Percentiles rank a stretch among this genome's conserved stretches.
Conservation (phyloP, 805 yeast genomes). For the Sugiyamaella lignohabitans region DNA sequence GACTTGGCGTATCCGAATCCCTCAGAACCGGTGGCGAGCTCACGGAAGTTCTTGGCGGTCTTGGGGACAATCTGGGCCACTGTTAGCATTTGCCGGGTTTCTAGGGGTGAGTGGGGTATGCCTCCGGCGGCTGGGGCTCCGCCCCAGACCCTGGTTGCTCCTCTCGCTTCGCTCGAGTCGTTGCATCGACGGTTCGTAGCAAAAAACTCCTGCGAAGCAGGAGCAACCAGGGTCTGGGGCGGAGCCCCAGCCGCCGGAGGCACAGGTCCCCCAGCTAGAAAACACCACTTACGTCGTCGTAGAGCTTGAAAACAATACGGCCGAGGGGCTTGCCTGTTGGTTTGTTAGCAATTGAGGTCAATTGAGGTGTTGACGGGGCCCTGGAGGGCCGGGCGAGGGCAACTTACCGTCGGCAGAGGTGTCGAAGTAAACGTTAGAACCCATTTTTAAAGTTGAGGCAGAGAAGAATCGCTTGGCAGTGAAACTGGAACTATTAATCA, state of each 20-base stretch:
- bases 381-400: not conserved
- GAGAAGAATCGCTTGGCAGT: constrained; percentile 13
- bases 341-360: constrained; percentile 5
- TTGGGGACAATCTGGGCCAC: constrained; percentile 57
- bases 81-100: constrained; percentile 3
- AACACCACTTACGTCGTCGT: constrained; percentile 61
- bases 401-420: constrained; percentile 57
- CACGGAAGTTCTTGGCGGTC: constrained; percentile 95
- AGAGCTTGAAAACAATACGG: constrained; percentile 79
- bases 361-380: not conserved
- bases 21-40: constrained; percentile 88
- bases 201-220: no score
- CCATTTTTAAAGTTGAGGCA: constrained; percentile 26
- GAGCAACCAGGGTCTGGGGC: no score
- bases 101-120: not conserved
- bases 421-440: constrained; percentile 65
- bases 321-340: constrained; percentile 68
- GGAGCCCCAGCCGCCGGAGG: no score
- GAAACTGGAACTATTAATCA: not conserved
- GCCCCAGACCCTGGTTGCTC: no score
- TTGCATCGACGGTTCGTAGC: no score
- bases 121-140: not conserved
- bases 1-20: constrained; percentile 86
- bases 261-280: not conserved
- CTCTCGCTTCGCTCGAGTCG: no score